Conservation (phyloP, 2,329 filamentous ascomycete genomes). For the Pyrenochaeta sp. region DNA sequence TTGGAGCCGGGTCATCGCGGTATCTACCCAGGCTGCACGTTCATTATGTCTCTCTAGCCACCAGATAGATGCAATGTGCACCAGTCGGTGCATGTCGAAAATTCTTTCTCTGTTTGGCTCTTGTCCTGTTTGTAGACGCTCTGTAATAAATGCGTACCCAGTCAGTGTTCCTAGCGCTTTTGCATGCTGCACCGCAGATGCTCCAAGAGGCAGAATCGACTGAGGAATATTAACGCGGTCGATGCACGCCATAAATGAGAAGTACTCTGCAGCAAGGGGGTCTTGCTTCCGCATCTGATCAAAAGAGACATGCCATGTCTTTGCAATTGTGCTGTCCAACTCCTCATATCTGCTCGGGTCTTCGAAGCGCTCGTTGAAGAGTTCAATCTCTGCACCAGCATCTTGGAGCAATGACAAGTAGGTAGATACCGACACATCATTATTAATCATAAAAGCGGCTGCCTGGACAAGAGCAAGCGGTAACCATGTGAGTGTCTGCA, state of each 20-base stretch:
- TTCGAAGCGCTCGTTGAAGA: slow-evolving; percentile 5
- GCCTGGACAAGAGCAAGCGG: slow-evolving; percentile 27
- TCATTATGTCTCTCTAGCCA: slow-evolving; percentile 39
- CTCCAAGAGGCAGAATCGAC: slow-evolving; percentile 23
- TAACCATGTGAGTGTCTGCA: slow-evolving; percentile 15
- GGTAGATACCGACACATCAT: slow-evolving; percentile 48
- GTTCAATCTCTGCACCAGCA: slow-evolving; percentile 3
- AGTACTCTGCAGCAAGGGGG: slow-evolving; percentile 43
- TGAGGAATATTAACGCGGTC: slow-evolving; percentile 26
- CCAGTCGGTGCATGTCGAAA: slow-evolving; percentile 45
- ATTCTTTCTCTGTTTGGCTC: slow-evolving; percentile 5
- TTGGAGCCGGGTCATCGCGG: no score
- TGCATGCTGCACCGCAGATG: no score
- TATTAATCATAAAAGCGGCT: slow-evolving; percentile 27
- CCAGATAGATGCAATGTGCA: slow-evolving; percentile 43
- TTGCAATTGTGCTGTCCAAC: slow-evolving; percentile 33
- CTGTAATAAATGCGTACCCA: no score
- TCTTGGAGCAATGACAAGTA: slow-evolving; percentile 1
- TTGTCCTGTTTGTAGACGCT: slow-evolving; percentile 50
- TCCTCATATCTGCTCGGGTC: slow-evolving; percentile 8
- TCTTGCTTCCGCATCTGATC: slow-evolving; percentile 38
- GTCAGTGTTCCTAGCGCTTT: no score
- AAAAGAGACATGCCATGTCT: slow-evolving; percentile 53
- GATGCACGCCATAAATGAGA: slow-evolving; percentile 43
- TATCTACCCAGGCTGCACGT: slow-evolving; percentile 17